Conservation (phyloP, 768 basidiomycete genomes). For the Psilocybe azurescens region DNA sequence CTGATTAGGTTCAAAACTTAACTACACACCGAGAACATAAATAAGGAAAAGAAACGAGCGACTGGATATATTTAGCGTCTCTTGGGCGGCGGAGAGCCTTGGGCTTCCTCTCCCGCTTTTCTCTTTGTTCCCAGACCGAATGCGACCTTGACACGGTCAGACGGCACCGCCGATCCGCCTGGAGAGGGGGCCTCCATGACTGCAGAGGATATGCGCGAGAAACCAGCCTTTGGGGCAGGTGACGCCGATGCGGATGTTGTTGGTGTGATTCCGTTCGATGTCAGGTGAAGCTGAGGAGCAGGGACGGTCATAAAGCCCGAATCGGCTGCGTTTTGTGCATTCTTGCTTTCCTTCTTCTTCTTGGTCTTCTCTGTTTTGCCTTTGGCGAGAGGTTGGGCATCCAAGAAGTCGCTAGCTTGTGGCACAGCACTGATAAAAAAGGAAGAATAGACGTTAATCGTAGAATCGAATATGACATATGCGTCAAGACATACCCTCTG, state of each 20-base stretch:
- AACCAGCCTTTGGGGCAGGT: conserved; percentile 74
- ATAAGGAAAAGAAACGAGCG: not conserved
- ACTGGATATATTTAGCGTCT: conserved; percentile 35
- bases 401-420: conserved; percentile 82
- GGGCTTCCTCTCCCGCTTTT: conserved; percentile 76
- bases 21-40: no score
- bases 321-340: conserved; percentile 48
- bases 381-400: conserved; percentile 80
- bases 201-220: conserved; percentile 74
- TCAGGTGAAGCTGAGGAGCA: conserved; percentile 49
- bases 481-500: conserved; percentile 66
- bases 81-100: conserved; percentile 72
- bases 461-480: not conserved
- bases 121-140: conserved; percentile 83
- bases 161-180: conserved; percentile 61
- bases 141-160: conserved; percentile 75
- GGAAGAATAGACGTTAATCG: conserved; percentile 13
- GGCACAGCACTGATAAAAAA: conserved; percentile 71
- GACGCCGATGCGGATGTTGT: conserved; percentile 55
- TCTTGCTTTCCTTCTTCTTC: conserved; percentile 79
- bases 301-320: conserved; percentile 78
- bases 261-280: conserved; percentile 53
- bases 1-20: no score
- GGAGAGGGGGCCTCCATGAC: conserved; percentile 53
- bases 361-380: conserved; percentile 84